Evolutionary conservation across 2,329 filamentous ascomycete genomes (phyloP).

Genomic region (Alternaria angustiovoidea): DNA sequence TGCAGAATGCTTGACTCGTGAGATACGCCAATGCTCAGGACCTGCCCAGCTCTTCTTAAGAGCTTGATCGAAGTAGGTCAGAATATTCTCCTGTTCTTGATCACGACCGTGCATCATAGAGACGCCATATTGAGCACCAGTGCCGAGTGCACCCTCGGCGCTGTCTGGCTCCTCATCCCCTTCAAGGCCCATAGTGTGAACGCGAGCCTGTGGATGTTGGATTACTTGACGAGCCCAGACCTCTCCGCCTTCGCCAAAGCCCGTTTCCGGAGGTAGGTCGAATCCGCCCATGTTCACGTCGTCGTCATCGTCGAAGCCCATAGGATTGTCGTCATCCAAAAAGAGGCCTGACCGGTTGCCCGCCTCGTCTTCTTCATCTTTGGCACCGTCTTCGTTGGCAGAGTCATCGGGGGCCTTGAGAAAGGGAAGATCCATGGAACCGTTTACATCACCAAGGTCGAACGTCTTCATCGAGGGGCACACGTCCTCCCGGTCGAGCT

Average conservation of each 20-base stretch:
- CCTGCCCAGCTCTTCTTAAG: conserved; percentile 97
- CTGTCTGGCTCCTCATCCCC: conserved; percentile 61
- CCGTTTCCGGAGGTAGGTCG: conserved; percentile 70
- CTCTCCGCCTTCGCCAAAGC: conserved; percentile 95
- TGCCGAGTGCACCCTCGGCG: conserved; percentile 59
- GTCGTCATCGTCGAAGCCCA: conserved; percentile 76
- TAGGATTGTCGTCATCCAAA: conserved; percentile 84
- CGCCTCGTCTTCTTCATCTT: conserved; percentile 56
- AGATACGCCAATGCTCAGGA: conserved; percentile 98
- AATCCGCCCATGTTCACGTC: conserved; percentile 69
- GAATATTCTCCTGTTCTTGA: conserved; percentile 87
- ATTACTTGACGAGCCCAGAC: conserved; percentile 93
- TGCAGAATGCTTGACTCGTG: conserved; percentile 79
- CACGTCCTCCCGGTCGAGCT: conserved; percentile 85
- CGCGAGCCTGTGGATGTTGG: conserved; percentile 82
- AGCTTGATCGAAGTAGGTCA: conserved; percentile 98
- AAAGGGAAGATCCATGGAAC: conserved; percentile 88
- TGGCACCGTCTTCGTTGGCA: conserved; percentile 67
- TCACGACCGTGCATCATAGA: conserved; percentile 76
- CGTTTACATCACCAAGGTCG: conserved; percentile 85
- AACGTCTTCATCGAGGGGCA: conserved; percentile 95
- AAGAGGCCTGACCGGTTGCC: conserved; percentile 80
- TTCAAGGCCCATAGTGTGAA: conserved; percentile 70
- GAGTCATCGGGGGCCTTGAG: conserved; percentile 88
- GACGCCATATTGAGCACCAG: conserved; percentile 76